A percentile compares a stretch with the other conserved stretches of the same genome.
These are phyloP conservation scores for Umbellularia californica DNA, from an alignment of 164 flowering plant genomes.

Conservation along the genomic window DNA sequence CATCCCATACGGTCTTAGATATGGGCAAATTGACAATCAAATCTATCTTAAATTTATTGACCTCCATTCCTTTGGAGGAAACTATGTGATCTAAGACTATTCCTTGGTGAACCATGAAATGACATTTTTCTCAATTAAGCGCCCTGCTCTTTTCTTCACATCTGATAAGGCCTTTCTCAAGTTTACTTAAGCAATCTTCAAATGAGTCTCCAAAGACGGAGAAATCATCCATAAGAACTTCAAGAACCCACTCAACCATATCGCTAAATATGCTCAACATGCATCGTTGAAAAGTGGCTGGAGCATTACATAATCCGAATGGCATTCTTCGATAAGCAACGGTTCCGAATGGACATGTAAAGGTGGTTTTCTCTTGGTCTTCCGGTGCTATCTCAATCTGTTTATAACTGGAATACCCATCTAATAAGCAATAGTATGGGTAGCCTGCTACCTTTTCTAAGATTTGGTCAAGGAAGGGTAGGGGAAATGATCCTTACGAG, in stretches of 20 bases:
- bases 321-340: constrained; percentile 1
- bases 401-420: constrained; percentile 10
- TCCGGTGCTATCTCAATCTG: neutral
- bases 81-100: neutral
- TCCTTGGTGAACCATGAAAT: neutral
- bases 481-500: neutral
- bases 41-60: neutral
- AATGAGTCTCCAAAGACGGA: too few relatives aligned
- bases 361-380: constrained; percentile 5
- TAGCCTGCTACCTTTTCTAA: neutral
- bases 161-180: too few relatives aligned
- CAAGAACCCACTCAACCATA: neutral
- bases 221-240: too few relatives aligned
- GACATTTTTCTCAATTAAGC: neutral
- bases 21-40: neutral
- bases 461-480: constrained; percentile 9
- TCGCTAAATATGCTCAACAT: neutral
- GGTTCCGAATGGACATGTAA: neutral
- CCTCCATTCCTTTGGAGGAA: neutral
- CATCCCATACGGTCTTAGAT: neutral
- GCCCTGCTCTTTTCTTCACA: too few relatives aligned
- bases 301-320: neutral
- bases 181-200: too few relatives aligned
- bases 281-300: neutral
- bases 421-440: neutral